Base-by-base conservation (phyloP, 306 rosid genomes). In the Gleditsia sinensis region DNA sequence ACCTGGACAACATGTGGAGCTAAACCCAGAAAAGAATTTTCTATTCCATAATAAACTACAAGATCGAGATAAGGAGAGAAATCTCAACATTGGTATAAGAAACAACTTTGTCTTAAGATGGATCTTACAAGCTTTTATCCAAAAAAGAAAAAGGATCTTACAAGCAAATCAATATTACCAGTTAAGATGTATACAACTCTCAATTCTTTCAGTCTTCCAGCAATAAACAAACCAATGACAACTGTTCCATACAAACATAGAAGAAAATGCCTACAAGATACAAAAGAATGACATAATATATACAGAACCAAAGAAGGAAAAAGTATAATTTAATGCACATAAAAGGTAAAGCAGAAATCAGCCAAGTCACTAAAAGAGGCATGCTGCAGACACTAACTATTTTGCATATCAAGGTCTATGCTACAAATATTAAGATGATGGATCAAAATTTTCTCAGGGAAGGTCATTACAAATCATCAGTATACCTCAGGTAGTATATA, bases 1-100 rank as follows among this genome's bases (percentile, higher is more conserved):
- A 92, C 99, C 89, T 92, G 97, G 78, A 82, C 86, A 76, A 94
- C 84, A 83, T 83, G 88, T 40, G 99, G 97, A 58, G 92, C 88
- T 82, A 92, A 78, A 86, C 86, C 67, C 65, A 67, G 20, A 69
- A 90, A 90, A 55, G 92, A 78, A 81, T 88, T 87, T 20, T 92
- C 92, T 40, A 94, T 17, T 67, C 95, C 97, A 80, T 94, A 92
- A 76, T 94, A 88, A 75, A 75, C 99, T 94, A 90, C 84, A 78
- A 63, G 14, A 53, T 67, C n/a, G 64, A 66, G 79, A 80, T 10
- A 42, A 58, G 36, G 57, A 71, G 13, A 81, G 16, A 67, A 56
- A 53, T 33, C 39, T 55, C 63, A 79, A 21, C 82, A 42, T 78
- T 58, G 73, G 81, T 58, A 69, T 39, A 58, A 77, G 25, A 78